phyloP scores from a whole-genome alignment of 768 basidiomycete species.

The Xerocomellus amylosporus region DNA sequence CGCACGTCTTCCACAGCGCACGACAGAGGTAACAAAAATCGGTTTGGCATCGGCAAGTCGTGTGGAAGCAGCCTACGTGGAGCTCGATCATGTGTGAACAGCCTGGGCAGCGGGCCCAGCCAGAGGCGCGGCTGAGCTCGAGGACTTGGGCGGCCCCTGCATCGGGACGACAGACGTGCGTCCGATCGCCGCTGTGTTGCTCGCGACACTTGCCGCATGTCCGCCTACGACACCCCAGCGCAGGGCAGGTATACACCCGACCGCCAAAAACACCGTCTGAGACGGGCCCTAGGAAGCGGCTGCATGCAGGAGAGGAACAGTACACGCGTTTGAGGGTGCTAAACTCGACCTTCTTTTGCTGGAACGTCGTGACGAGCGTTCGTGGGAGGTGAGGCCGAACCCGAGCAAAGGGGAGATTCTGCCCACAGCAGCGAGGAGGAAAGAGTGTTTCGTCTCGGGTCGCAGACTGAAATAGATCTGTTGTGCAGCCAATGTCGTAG shows the following conservation, averaged over 20 bases:
- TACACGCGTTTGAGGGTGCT: slow-evolving; percentile 37
- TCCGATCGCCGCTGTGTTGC: slow-evolving; percentile 22
- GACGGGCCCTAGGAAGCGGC: slow-evolving; percentile 36
- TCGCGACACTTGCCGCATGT: slow-evolving; percentile 29
- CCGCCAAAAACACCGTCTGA: slow-evolving; percentile 23
- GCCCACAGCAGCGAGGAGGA: slow-evolving; percentile 41
- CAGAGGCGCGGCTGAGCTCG: slow-evolving; percentile 23
- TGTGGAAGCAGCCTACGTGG: slow-evolving; percentile 38
- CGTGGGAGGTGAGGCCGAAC: slow-evolving; percentile 27
- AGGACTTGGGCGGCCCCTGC: slow-evolving; percentile 26
- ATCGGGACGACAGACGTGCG: slow-evolving; percentile 27
- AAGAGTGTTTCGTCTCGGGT: slow-evolving; percentile 39
- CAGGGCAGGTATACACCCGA: slow-evolving; percentile 21
- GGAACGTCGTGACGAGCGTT: slow-evolving; percentile 19
- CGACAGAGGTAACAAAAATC: slow-evolving; percentile 49
- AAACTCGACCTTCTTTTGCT: slow-evolving; percentile 31
- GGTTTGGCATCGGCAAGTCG: slow-evolving; percentile 39
- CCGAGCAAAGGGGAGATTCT: slow-evolving; percentile 25
- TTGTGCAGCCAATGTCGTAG: slow-evolving; percentile 36
- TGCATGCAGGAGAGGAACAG: slow-evolving; percentile 35
- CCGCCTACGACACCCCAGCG: slow-evolving; percentile 14
- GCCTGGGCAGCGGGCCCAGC: slow-evolving; percentile 41
- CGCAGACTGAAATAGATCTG: slow-evolving; percentile 34
- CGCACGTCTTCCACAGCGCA: slow-evolving; percentile 61
- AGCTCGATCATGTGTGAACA: slow-evolving; percentile 41